These are phyloP conservation scores for Colletotrichum destructivum DNA, from an alignment of 2,329 filamentous ascomycete species.

Conservation along the genomic window DNA sequence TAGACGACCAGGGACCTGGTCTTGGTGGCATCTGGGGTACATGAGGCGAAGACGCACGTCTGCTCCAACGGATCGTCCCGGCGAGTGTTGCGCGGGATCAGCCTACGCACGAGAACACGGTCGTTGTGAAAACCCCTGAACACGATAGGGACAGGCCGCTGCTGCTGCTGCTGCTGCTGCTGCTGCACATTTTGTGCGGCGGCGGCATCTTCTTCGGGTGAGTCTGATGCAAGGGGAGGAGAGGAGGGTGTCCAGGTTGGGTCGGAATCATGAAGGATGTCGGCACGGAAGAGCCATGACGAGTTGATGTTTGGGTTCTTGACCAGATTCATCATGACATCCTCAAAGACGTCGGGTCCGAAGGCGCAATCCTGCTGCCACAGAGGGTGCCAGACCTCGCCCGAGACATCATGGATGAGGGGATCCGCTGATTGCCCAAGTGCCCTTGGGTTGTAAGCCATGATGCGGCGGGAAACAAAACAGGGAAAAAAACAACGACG, in stretches of 20 bases:
- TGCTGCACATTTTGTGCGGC: slow-evolving; percentile 40
- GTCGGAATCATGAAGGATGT: slow-evolving; percentile 74
- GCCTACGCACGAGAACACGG: slow-evolving; percentile 79
- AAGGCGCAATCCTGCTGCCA: slow-evolving; percentile 74
- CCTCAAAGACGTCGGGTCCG: slow-evolving; percentile 72
- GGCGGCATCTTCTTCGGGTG: slow-evolving; percentile 47
- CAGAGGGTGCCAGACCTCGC: slow-evolving; percentile 67
- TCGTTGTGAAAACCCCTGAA: slow-evolving; percentile 61
- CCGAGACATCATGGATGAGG: slow-evolving; percentile 54
- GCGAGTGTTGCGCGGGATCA: slow-evolving; percentile 86
- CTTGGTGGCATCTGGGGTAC: slow-evolving; percentile 45
- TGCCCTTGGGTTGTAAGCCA: slow-evolving; percentile 55
- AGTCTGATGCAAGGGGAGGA: slow-evolving; percentile 37
- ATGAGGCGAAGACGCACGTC: slow-evolving; percentile 81
- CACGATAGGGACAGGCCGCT: slow-evolving; percentile 55
- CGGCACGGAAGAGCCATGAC: slow-evolving; percentile 82
- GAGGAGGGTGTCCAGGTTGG: slow-evolving; percentile 45
- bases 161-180: slow-evolving; percentile 14
- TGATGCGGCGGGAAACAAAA: slow-evolving; percentile 37
- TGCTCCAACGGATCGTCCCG: slow-evolving; percentile 84
- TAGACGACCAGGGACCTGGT: slow-evolving; percentile 77
- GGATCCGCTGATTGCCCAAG: slow-evolving; percentile 52
- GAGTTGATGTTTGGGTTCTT: slow-evolving; percentile 87
- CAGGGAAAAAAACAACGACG: no score
- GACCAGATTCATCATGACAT: slow-evolving; percentile 81